phyloP scores from a whole-genome alignment of 176 grass and related monocot genomes.

The Tillandsia leiboldiana region DNA sequence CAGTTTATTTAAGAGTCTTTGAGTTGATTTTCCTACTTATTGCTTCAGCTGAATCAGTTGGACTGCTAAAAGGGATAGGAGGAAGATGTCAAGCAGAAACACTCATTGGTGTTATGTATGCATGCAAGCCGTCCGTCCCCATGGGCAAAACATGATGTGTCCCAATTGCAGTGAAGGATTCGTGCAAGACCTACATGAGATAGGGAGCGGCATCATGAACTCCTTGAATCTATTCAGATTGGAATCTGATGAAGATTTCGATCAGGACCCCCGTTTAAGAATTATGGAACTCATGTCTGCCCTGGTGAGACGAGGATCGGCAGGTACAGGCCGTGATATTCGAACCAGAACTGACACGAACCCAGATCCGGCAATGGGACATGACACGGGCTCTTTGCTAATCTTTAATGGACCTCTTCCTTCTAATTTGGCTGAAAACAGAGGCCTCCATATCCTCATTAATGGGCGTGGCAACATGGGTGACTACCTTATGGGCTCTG shows the following conservation, averaged over 20 bases:
- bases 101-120: slow-evolving; percentile 8
- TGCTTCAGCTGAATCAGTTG: no score
- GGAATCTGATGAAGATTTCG: slow-evolving; percentile 16
- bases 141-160: slow-evolving; percentile 31
- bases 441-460: slow-evolving; percentile 25
- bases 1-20: no score
- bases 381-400: slow-evolving; percentile 9
- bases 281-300: slow-evolving; percentile 72
- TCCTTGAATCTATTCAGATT: slow-evolving; percentile 36
- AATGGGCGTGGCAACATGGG: slow-evolving; percentile 39
- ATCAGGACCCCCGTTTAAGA: slow-evolving; percentile 31
- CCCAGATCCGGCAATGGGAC: slow-evolving; percentile 12
- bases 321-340: slow-evolving; percentile 27
- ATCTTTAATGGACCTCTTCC: slow-evolving; percentile 37
- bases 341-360: slow-evolving; percentile 12
- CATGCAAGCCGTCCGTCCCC: neutral
- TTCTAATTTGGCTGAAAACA: slow-evolving; percentile 9
- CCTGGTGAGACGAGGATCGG: slow-evolving; percentile 38
- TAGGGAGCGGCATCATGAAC: slow-evolving; percentile 32
- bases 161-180: slow-evolving; percentile 83
- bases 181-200: slow-evolving; percentile 79
- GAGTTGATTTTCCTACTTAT: no score
- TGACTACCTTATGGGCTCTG: slow-evolving; percentile 28
- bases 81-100: slow-evolving; percentile 5
- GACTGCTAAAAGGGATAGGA: neutral